Conservation (phyloP, 2,329 filamentous ascomycete species). For the Beauveria australis region DNA sequence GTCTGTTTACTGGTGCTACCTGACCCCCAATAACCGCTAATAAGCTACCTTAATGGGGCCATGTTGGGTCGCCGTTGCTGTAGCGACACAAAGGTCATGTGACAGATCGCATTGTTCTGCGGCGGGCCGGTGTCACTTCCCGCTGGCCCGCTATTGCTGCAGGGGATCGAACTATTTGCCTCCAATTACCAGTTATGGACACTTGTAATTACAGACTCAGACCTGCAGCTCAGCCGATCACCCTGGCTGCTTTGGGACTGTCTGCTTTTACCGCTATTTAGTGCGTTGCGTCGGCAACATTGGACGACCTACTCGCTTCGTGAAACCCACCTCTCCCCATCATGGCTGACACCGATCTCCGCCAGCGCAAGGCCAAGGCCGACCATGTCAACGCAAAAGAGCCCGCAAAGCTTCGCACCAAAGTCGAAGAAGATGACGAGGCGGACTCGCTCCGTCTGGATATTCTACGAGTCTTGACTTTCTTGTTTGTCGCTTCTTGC, state of each 20-base stretch:
- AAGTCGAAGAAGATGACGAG: conserved; percentile 48
- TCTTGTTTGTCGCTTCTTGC: conserved; percentile 56
- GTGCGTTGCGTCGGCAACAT: not conserved
- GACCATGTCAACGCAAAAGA: conserved; percentile 11
- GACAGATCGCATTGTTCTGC: conserved; percentile 1
- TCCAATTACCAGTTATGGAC: conserved; percentile 3
- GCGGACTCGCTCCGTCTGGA: conserved; percentile 49
- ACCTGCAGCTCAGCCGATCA: conserved; percentile 1
- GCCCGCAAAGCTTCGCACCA: not conserved
- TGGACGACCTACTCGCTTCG: not conserved
- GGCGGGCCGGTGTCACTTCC: conserved; percentile 2
- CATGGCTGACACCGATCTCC: conserved; percentile 33
- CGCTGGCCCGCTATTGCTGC: conserved; percentile 1
- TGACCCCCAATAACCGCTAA: not conserved
- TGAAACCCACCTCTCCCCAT: conserved; percentile 9
- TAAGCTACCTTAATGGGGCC: not conserved
- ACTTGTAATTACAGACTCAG: conserved; percentile 1
- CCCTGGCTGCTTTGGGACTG: not conserved
- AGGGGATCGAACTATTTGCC: not conserved
- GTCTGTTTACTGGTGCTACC: conserved; percentile 10
- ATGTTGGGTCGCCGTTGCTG: conserved; percentile 11
- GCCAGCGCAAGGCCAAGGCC: conserved; percentile 34
- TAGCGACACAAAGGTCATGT: conserved; percentile 9
- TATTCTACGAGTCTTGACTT: conserved; percentile 59
- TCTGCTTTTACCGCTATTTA: not conserved